Conservation (phyloP, 805 yeast species). For the Saccharomycopsis selenospora region DNA sequence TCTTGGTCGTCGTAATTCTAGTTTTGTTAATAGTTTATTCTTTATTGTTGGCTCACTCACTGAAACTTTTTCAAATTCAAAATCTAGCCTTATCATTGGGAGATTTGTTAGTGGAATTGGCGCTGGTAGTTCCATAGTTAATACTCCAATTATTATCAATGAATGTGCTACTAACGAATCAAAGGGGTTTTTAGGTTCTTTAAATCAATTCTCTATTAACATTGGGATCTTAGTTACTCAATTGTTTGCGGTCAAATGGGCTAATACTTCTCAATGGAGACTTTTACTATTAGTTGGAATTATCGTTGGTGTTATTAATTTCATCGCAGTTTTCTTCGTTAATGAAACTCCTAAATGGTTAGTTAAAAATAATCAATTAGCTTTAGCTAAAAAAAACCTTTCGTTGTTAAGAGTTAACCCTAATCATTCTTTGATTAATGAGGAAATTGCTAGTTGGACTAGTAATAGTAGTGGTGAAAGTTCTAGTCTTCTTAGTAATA, state of each 20-base stretch:
- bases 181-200: slow-evolving; percentile 77
- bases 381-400: slow-evolving; percentile 36
- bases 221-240: slow-evolving; percentile 81
- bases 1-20: slow-evolving; percentile 55
- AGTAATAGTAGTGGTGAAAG: slow-evolving; percentile 6
- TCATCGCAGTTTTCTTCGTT: slow-evolving; percentile 37
- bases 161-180: slow-evolving; percentile 66
- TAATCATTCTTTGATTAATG: slow-evolving; percentile 19
- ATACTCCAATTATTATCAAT: slow-evolving; percentile 73
- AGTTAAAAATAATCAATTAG: slow-evolving; percentile 37
- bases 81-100: slow-evolving; percentile 47
- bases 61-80: slow-evolving; percentile 44
- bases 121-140: slow-evolving; percentile 83
- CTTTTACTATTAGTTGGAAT: slow-evolving; percentile 56
- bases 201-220: slow-evolving; percentile 84
- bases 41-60: slow-evolving; percentile 57
- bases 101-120: slow-evolving; percentile 76
- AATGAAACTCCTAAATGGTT: slow-evolving; percentile 88
- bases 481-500: background rate
- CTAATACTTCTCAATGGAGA: slow-evolving; percentile 68
- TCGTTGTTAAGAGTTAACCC: slow-evolving; percentile 31
- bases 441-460: slow-evolving; percentile 25
- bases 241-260: slow-evolving; percentile 59
- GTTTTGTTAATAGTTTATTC: slow-evolving; percentile 43
- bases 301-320: slow-evolving; percentile 43